These are phyloP conservation scores for Populus hybrid DNA, from an alignment of 441 rosid genomes.

Conservation along the genomic window DNA sequence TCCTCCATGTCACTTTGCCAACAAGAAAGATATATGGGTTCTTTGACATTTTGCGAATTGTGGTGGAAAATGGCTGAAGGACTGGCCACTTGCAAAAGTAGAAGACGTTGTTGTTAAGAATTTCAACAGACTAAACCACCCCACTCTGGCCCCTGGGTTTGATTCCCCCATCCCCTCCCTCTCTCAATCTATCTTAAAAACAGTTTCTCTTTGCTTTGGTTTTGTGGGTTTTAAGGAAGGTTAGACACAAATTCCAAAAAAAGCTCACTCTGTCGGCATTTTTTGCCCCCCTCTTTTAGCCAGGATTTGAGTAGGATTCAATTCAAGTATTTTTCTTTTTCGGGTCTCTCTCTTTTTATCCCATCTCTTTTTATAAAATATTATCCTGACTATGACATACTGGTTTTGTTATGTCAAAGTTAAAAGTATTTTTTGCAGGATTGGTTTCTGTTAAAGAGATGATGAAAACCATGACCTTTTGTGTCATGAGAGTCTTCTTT, in stretches of 20 bases:
- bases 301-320: slow-evolving; percentile 42
- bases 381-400: neutral
- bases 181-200: slow-evolving; percentile 1
- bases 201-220: neutral
- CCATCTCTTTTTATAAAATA: neutral
- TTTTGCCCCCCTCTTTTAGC: slow-evolving; percentile 9
- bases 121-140: slow-evolving; percentile 21
- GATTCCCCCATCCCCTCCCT: neutral
- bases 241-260: slow-evolving; percentile 1
- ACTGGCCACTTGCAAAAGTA: slow-evolving; percentile 27
- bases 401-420: neutral
- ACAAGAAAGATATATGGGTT: slow-evolving; percentile 15
- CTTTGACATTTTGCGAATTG: slow-evolving; percentile 36
- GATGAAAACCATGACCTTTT: slow-evolving; percentile 18
- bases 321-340: slow-evolving; percentile 17
- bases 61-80: slow-evolving; percentile 32
- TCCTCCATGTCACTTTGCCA: slow-evolving; percentile 10
- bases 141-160: slow-evolving; percentile 8
- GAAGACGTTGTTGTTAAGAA: neutral
- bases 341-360: slow-evolving; percentile 16
- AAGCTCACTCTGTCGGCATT: slow-evolving; percentile 12
- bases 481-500: slow-evolving; percentile 10
- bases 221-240: slow-evolving; percentile 16
- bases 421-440: slow-evolving; percentile 7
- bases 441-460: slow-evolving; percentile 25